phyloP scores from a whole-genome alignment of 257 asterid species.

The Nicotiana paniculata region DNA sequence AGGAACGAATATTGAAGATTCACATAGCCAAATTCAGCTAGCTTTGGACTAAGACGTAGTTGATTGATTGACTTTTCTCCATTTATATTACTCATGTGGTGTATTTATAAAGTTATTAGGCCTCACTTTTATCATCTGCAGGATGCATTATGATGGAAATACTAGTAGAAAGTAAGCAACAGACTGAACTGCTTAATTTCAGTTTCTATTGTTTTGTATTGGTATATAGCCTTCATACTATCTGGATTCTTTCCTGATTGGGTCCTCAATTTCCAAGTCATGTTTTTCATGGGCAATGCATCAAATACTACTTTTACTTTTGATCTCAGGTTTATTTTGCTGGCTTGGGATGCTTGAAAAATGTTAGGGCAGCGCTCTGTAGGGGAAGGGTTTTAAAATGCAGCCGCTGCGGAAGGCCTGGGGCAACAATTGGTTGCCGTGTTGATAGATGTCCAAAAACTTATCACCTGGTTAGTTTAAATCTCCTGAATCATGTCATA shows the following conservation, averaged over 20 bases:
- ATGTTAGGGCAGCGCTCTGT: slow-evolving; percentile 95
- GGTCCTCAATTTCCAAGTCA: not conserved
- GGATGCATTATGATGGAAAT: slow-evolving; percentile 37
- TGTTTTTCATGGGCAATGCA: not conserved
- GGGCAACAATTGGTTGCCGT: slow-evolving; percentile 99
- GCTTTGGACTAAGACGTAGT: not conserved
- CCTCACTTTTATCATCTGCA: slow-evolving; percentile 21
- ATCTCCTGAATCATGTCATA: slow-evolving; percentile 6
- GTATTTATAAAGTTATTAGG: slow-evolving; percentile 25
- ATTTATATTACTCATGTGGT: slow-evolving; percentile 14
- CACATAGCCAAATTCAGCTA: not conserved
- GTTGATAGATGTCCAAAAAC: slow-evolving; percentile 99
- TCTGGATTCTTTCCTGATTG: not conserved
- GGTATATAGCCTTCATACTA: slow-evolving; percentile 7
- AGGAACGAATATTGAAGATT: slow-evolving; percentile 1
- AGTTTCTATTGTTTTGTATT: slow-evolving; percentile 5
- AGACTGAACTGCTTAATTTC: slow-evolving; percentile 21
- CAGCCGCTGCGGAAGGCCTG: slow-evolving; percentile 93
- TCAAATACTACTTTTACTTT: slow-evolving; percentile 14
- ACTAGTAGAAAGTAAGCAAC: slow-evolving; percentile 31
- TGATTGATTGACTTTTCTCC: not conserved
- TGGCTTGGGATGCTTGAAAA: slow-evolving; percentile 96
- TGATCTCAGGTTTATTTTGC: slow-evolving; percentile 89
- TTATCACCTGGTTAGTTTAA: slow-evolving; percentile 77
- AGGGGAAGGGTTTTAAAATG: slow-evolving; percentile 93